Percentiles rank a stretch among this genome's conserved stretches.
These are phyloP conservation scores for Pyrenochaeta sp. DNA, from an alignment of 2,329 filamentous ascomycete species.

Conservation along the genomic window DNA sequence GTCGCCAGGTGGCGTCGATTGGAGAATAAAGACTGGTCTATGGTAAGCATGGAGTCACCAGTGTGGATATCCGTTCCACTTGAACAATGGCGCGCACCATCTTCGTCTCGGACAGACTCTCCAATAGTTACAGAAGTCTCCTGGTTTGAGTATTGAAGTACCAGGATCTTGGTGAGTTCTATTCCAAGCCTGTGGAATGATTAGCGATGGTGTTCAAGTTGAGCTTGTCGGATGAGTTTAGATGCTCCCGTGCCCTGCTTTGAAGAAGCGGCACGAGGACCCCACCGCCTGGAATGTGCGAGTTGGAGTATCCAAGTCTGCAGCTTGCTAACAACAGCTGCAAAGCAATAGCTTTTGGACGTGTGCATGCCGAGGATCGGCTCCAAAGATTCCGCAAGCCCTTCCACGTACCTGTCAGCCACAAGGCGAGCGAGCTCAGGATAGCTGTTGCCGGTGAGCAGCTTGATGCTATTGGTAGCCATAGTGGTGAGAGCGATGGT, in stretches of 20 bases:
- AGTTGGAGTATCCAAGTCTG: background rate
- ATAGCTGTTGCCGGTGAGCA: slow-evolving; percentile 79
- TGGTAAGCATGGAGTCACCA: slow-evolving; percentile 29
- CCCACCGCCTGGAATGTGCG: background rate
- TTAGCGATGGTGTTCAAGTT: slow-evolving; percentile 25
- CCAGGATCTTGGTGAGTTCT: slow-evolving; percentile 79
- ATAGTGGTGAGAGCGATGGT: slow-evolving; percentile 53
- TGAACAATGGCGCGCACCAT: slow-evolving; percentile 64
- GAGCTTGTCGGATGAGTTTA: background rate
- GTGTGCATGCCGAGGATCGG: slow-evolving; percentile 19
- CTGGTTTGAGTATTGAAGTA: slow-evolving; percentile 85
- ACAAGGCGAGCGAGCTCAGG: slow-evolving; percentile 75
- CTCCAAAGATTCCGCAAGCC: slow-evolving; percentile 7
- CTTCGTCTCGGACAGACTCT: slow-evolving; percentile 95
- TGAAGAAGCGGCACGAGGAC: background rate
- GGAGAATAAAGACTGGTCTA: slow-evolving; percentile 83
- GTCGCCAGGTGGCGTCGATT: slow-evolving; percentile 92
- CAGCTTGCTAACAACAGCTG: background rate
- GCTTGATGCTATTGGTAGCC: slow-evolving; percentile 78
- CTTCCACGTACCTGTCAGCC: slow-evolving; percentile 65
- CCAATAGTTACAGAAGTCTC: slow-evolving; percentile 92
- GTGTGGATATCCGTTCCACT: background rate
- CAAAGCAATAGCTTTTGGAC: slow-evolving; percentile 1
- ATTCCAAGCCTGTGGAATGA: slow-evolving; percentile 70
- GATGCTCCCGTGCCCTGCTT: background rate